Base-by-base conservation (phyloP, 768 basidiomycete species). In the Mycena maculata region DNA sequence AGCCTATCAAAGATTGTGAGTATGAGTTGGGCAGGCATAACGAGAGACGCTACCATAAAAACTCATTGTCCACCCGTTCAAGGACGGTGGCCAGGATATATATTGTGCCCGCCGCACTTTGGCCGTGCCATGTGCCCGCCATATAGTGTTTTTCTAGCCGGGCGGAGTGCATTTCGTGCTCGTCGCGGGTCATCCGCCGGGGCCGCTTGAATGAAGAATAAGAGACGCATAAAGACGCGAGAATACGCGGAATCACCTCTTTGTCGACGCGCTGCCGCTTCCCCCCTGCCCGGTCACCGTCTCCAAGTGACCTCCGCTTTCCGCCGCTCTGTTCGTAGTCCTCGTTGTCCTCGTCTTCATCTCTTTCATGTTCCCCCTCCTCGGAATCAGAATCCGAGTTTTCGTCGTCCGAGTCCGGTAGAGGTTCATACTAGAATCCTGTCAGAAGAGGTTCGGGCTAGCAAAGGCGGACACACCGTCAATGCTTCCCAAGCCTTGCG, bases 41-140 rank as follows among this genome's bases (percentile, higher is more conserved):
- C n/a, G 23, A 57, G 15, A 54, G 47, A 28, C 30, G 25, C 53
- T 73, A 95, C 98, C 98, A 99, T 49, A 99, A 83, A 9, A 96
- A 84, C 77, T 99, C 95, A 74, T 95, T 94, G 77, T 99, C 97
- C 13, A 91, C 92, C 36, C 96, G 88, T 73, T 96, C 95, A 11
- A 98, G 85, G n/a, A 90, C 86, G 6, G 92, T 95, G 12, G 96
- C 94, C 4, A 99, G 88, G 68, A 94, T 84, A 77, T 97, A 99
- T 55, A 98, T 87, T 30, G 92, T 92, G 25, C 92, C 91, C 12
- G 96, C 89, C 9, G 94, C 95, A 73, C 94, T 94, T 79, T 95
- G 95, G 1, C 95, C 94, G 73, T 93, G 87, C 81, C 89, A 94
- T 49, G 94, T 92, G 39, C 98, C 98, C 20, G 88, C 83, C 68